phyloP scores from a whole-genome alignment of 805 yeast genomes.

The Clavispora fructus region DNA sequence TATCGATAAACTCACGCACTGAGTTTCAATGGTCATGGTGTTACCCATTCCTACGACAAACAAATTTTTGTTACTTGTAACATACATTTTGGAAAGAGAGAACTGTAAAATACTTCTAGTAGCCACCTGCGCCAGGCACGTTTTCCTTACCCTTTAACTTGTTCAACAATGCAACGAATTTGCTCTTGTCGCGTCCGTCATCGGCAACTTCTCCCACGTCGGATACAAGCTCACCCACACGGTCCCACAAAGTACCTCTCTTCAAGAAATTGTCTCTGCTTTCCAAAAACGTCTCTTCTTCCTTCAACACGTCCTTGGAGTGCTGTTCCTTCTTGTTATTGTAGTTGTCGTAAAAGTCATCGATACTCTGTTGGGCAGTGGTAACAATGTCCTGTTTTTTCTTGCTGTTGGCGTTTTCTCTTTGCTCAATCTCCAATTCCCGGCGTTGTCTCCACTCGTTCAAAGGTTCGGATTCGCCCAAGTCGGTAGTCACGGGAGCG shows the following conservation, averaged over 20 bases:
- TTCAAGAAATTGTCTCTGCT: slow-evolving; percentile 64
- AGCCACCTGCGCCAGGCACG: slow-evolving; percentile 76
- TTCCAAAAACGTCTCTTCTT: slow-evolving; percentile 64
- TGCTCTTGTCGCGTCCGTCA: slow-evolving; percentile 58
- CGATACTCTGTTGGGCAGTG: slow-evolving; percentile 77
- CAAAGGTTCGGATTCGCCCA: slow-evolving; percentile 47
- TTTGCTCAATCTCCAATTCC: slow-evolving; percentile 68
- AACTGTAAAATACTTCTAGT: slow-evolving; percentile 19
- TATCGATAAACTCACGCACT: slow-evolving; percentile 8
- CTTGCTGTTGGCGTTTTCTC: slow-evolving; percentile 66
- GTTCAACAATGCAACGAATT: slow-evolving; percentile 60
- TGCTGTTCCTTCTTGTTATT: slow-evolving; percentile 75
- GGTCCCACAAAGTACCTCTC: slow-evolving; percentile 49
- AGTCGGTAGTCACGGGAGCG: slow-evolving; percentile 10
- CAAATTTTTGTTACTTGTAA: neutral
- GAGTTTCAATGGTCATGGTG: neutral
- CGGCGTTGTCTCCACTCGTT: slow-evolving; percentile 79
- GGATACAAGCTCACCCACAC: slow-evolving; percentile 47
- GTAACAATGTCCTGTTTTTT: slow-evolving; percentile 63
- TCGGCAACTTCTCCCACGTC: slow-evolving; percentile 39
- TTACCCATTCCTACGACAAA: neutral
- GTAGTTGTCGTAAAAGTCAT: slow-evolving; percentile 89
- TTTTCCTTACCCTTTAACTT: slow-evolving; percentile 63
- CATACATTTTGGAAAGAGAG: neutral
- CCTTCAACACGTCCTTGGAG: slow-evolving; percentile 56